A percentile compares a stretch with the other conserved stretches of the same genome.
Conservation (phyloP, 2,329 filamentous ascomycete species). For the Zasmidium citrigriseum region DNA sequence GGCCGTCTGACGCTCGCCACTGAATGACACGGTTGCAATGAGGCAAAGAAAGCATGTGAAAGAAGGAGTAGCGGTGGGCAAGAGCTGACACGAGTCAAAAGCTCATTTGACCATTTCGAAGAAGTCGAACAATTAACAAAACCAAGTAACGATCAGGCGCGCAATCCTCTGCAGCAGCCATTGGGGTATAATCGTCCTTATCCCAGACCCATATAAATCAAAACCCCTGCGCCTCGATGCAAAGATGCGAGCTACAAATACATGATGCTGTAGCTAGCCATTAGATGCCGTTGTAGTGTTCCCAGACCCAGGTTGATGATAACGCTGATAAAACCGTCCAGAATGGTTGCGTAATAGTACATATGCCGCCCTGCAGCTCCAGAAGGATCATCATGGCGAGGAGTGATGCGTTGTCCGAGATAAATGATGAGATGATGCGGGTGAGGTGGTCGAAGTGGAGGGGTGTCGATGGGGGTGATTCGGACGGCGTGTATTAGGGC, state of each 20-base stretch:
- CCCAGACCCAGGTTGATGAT: neutral
- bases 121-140: slow-evolving; percentile 9
- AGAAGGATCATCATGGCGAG: neutral
- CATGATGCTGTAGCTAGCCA: slow-evolving; percentile 14
- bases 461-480: neutral
- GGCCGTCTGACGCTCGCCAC: neutral
- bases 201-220: slow-evolving; percentile 14
- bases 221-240: slow-evolving; percentile 13
- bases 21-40: neutral
- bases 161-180: slow-evolving; percentile 22
- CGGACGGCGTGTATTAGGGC: neutral
- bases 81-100: slow-evolving; percentile 1
- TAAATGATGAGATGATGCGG: slow-evolving; percentile 1
- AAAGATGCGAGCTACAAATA: slow-evolving; percentile 8
- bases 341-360: slow-evolving; percentile 12
- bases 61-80: neutral
- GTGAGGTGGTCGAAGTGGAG: slow-evolving; percentile 3
- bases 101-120: slow-evolving; percentile 10
- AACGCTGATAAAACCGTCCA: slow-evolving; percentile 3
- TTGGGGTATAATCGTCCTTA: slow-evolving; percentile 17
- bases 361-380: slow-evolving; percentile 20
- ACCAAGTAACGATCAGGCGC: slow-evolving; percentile 16
- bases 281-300: neutral
- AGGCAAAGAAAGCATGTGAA: neutral
- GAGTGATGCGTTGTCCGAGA: neutral